Evolutionary conservation across 2,329 filamentous ascomycete genomes (phyloP).

Genomic region (Kalmusia sp.): DNA sequence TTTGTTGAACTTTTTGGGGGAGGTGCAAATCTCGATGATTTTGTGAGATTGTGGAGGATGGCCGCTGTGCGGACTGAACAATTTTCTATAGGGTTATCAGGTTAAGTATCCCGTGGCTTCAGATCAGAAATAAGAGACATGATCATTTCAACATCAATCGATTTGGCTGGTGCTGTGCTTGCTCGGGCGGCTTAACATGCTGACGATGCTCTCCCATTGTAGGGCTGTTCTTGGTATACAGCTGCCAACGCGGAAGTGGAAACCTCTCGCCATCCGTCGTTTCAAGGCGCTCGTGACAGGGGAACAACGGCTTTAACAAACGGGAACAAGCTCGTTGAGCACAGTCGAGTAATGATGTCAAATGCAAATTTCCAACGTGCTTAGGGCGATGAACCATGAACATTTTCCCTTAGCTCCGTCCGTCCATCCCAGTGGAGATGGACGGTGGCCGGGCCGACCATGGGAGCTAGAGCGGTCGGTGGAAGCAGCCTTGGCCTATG

Average conservation of each 20-base stretch:
- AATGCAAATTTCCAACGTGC: conserved; percentile 1
- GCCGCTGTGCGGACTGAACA: conserved; percentile 43
- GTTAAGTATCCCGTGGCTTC: conserved; percentile 26
- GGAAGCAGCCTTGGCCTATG: neutral
- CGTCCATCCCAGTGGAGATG: neutral
- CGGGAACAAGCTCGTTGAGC: no score
- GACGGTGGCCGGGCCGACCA: conserved; percentile 3
- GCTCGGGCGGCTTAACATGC: neutral
- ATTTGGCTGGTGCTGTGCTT: no score
- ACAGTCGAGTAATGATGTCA: conserved; percentile 5
- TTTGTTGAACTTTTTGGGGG: conserved; percentile 4
- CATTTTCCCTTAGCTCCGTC: neutral
- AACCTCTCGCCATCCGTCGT: neutral
- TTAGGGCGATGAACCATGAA: neutral
- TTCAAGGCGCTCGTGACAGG: conserved; percentile 12
- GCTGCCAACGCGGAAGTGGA: neutral
- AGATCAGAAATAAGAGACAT: conserved; percentile 36
- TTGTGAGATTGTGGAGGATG: no score
- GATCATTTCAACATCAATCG: conserved; percentile 26
- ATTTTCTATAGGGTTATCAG: conserved; percentile 24
- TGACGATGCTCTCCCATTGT: neutral
- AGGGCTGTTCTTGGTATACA: neutral
- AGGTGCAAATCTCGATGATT: no score
- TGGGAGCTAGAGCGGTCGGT: neutral
- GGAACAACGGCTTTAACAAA: conserved; percentile 16